Conservation (phyloP, 768 basidiomycete species). For the Leccinellum rugosiceps region DNA sequence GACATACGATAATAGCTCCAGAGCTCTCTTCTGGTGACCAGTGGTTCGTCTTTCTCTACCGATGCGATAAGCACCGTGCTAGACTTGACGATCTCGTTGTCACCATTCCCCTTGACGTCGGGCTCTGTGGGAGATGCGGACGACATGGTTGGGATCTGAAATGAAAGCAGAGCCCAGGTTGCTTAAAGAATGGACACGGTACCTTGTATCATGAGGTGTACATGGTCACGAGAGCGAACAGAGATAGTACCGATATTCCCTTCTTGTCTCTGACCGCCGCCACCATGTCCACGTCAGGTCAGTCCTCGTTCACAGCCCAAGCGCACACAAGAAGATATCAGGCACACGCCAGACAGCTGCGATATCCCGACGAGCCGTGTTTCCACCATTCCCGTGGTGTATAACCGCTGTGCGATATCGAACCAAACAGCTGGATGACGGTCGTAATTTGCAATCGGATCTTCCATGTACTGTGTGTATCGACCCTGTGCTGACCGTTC, state of each 20-base stretch:
- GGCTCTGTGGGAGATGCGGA: conserved; percentile 4
- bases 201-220: not conserved
- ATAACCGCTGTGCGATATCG: conserved; percentile 14
- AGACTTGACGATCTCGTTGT: conserved; percentile 12
- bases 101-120: conserved; percentile 6
- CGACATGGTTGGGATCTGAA: conserved; percentile 10
- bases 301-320: not conserved
- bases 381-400: not conserved
- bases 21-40: conserved; percentile 68
- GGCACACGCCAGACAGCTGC: conserved; percentile 19
- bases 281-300: conserved; percentile 1
- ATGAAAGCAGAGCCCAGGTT: not conserved
- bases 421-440: conserved; percentile 18
- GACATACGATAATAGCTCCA: conserved; percentile 74
- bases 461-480: not conserved
- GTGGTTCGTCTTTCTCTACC: conserved; percentile 52
- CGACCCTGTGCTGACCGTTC: not conserved
- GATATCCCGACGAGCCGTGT: not conserved
- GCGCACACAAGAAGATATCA: conserved; percentile 23
- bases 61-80: conserved; percentile 38
- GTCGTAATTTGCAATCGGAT: conserved; percentile 32
- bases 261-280: not conserved
- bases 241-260: too few relatives aligned
- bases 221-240: conserved; percentile 2
- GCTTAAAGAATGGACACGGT: not conserved